These are phyloP conservation scores for Porpolomopsis calyptriformis DNA, from an alignment of 768 basidiomycete species.

Conservation along the genomic window DNA sequence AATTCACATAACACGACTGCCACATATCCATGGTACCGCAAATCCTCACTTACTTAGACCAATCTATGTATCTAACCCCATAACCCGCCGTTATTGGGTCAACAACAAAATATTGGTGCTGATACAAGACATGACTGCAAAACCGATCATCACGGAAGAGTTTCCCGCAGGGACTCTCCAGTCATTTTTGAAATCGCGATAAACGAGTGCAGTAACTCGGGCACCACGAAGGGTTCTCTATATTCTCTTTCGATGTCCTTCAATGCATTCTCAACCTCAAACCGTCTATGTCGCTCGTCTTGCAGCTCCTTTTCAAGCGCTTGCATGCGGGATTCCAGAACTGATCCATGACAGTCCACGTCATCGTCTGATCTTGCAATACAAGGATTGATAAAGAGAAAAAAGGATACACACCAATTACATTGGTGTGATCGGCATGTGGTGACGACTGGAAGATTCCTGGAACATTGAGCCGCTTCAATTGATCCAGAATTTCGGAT, in stretches of 20 bases:
- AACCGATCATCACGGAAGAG: not conserved
- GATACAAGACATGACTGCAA: no score
- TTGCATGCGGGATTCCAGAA: conserved; percentile 16
- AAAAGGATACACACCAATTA: not conserved
- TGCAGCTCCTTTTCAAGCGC: conserved; percentile 26
- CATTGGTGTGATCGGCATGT: not conserved
- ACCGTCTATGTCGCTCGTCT: conserved; percentile 25
- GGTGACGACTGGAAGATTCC: not conserved
- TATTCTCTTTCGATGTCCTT: conserved; percentile 41
- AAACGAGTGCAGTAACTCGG: conserved; percentile 46
- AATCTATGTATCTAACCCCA: not conserved
- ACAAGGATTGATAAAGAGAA: no score
- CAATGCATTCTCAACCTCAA: conserved; percentile 35
- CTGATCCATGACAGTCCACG: no score
- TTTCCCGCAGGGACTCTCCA: not conserved
- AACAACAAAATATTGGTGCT: not conserved
- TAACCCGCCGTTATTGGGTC: not conserved
- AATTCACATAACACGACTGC: not conserved
- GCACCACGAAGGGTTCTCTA: conserved; percentile 44
- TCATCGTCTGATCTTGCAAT: no score
- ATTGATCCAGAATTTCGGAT: conserved; percentile 16
- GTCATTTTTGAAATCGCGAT: conserved; percentile 9
- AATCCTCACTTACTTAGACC: no score
- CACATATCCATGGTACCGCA: no score
- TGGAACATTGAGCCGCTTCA: conserved; percentile 15